Percentiles rank a stretch among this genome's conserved stretches.
phyloP scores from a whole-genome alignment of 208 protist species.

The Acanthamoeba royreba region DNA sequence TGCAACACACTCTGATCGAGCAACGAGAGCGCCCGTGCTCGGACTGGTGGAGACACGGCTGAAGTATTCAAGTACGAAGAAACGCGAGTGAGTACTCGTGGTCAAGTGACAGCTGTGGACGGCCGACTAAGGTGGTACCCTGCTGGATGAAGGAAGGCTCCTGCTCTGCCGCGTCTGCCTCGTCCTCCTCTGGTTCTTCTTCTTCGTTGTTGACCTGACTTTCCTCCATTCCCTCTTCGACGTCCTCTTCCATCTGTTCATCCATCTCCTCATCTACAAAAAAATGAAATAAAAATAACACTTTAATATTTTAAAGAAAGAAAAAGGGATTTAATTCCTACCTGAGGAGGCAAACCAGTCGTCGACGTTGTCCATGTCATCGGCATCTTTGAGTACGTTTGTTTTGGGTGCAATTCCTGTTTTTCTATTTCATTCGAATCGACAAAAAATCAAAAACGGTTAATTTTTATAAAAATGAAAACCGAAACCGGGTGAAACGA shows the following conservation, averaged over 20 bases:
- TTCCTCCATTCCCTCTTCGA: not conserved
- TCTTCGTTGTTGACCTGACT: not conserved
- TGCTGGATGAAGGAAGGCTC: not conserved
- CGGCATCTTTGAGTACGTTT: not conserved
- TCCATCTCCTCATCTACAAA: not conserved
- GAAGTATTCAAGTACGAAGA: not conserved
- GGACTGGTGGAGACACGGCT: not conserved
- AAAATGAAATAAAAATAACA: not conserved
- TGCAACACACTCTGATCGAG: not conserved
- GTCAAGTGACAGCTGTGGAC: not conserved
- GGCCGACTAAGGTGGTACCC: not conserved
- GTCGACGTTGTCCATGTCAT: not conserved
- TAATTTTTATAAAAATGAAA: too few relatives aligned
- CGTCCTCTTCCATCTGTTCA: not conserved
- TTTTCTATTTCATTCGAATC: not conserved
- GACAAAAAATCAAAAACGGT: not conserved
- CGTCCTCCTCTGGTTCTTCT: not conserved
- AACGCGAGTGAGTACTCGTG: not conserved
- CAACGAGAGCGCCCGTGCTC: not conserved
- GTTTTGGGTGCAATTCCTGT: not conserved
- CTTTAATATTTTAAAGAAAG: not conserved
- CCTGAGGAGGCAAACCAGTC: not conserved
- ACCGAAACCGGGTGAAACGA: too few relatives aligned
- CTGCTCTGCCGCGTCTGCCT: not conserved
- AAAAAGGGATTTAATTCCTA: not conserved